phyloP scores from a whole-genome alignment of 495 filamentous ascomycete genomes.

The Penicillium longicatenatum region DNA sequence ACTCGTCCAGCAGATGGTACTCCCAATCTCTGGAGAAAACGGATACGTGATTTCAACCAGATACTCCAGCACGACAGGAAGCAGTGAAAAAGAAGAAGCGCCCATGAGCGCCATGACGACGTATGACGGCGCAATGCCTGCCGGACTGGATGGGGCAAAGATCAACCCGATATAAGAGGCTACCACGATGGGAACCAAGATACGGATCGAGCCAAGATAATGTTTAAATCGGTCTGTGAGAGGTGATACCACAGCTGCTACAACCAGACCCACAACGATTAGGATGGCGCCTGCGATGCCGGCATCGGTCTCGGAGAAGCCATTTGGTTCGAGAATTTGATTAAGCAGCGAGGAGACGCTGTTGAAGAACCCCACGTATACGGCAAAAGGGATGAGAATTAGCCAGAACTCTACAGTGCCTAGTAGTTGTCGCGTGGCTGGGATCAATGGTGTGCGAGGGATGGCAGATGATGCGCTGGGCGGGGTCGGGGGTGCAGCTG shows the following conservation, averaged over 20 bases:
- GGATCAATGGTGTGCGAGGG: conserved; percentile 51
- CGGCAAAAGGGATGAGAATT: conserved; percentile 70
- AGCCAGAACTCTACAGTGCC: conserved; percentile 73
- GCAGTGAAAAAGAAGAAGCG: conserved; percentile 73
- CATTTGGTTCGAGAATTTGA: conserved; percentile 84
- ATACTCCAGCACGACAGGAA: conserved; percentile 86
- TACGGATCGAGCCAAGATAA: conserved; percentile 72
- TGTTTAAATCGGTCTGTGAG: conserved; percentile 82
- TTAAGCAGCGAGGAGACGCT: conserved; percentile 84
- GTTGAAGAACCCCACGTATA: conserved; percentile 95
- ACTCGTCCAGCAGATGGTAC: conserved; percentile 79
- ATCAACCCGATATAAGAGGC: conserved; percentile 73
- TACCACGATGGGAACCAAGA: conserved; percentile 75
- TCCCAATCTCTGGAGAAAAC: conserved; percentile 82
- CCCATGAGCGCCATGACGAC: conserved; percentile 70
- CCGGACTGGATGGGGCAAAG: conserved; percentile 74
- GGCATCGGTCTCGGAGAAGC: conserved; percentile 75
- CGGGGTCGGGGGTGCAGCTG: conserved; percentile 75
- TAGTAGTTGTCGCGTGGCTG: conserved; percentile 48
- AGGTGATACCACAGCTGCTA: conserved; percentile 73
- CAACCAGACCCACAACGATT: conserved; percentile 85
- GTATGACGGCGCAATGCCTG: conserved; percentile 66
- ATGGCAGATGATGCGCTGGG: conserved; percentile 54
- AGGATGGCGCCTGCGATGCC: conserved; percentile 87
- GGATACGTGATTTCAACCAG: conserved; percentile 85